Conservation (phyloP, 2,329 filamentous ascomycete species). For the Huntiella decipiens region DNA sequence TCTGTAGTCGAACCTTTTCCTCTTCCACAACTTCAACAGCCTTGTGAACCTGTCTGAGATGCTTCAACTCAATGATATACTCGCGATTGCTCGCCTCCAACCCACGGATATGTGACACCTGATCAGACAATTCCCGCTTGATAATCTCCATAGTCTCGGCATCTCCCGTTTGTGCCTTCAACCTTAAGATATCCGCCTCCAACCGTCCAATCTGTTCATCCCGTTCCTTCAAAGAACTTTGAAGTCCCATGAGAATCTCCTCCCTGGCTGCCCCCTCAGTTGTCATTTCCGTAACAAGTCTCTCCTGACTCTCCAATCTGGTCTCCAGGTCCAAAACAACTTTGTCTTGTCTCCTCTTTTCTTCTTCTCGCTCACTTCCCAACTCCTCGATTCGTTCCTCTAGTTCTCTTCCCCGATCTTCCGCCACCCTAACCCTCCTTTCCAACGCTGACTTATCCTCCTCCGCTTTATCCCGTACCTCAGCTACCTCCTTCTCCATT, state of each 20-base stretch:
- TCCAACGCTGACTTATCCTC: conserved; percentile 46
- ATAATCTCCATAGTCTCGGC: conserved; percentile 71
- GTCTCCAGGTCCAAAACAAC: conserved; percentile 35
- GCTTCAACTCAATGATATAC: conserved; percentile 59
- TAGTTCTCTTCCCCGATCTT: conserved; percentile 54
- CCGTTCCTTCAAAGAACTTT: conserved; percentile 47
- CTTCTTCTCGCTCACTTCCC: conserved; percentile 44
- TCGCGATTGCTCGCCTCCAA: conserved; percentile 68
- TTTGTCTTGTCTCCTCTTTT: conserved; percentile 40
- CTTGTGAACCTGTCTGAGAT: conserved; percentile 62
- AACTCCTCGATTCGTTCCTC: conserved; percentile 70
- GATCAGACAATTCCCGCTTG: conserved; percentile 72
- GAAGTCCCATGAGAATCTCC: conserved; percentile 36
- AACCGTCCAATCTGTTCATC: conserved; percentile 54
- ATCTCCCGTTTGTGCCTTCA: conserved; percentile 77
- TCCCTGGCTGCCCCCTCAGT: conserved; percentile 38
- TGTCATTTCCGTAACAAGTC: conserved; percentile 36
- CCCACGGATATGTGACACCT: conserved; percentile 75
- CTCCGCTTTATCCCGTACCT: conserved; percentile 29
- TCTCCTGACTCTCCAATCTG: conserved; percentile 27
- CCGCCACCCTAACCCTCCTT: conserved; percentile 46
- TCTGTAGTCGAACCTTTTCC: conserved; percentile 70
- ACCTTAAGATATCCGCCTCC: conserved; percentile 63
- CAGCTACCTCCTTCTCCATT: conserved; percentile 31
- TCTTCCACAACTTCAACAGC: conserved; percentile 90